A percentile compares a stretch with the other conserved stretches of the same genome.
phyloP scores from a whole-genome alignment of 2,329 filamentous ascomycete species.

The Talaromyces sp. region DNA sequence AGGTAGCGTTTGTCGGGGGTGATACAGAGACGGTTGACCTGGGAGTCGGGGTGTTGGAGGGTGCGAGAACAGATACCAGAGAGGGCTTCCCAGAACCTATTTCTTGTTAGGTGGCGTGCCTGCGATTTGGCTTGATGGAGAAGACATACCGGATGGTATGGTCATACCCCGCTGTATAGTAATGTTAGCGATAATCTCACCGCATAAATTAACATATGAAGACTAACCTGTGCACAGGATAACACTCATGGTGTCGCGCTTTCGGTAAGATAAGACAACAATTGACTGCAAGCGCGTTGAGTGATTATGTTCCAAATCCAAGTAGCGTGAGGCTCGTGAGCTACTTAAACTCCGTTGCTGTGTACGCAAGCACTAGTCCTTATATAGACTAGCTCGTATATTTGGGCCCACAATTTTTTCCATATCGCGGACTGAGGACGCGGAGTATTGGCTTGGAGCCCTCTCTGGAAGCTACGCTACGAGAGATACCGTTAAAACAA shows the following conservation, averaged over 20 bases:
- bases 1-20: conserved; percentile 97
- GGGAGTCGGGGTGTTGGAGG: conserved; percentile 95
- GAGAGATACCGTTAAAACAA: neutral
- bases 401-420: neutral
- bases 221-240: conserved; percentile 63
- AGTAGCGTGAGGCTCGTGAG: neutral
- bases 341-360: neutral
- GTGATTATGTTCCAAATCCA: neutral
- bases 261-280: neutral
- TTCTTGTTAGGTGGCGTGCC: conserved; percentile 12
- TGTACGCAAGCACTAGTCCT: neutral
- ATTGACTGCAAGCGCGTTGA: neutral
- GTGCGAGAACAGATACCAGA: conserved; percentile 97
- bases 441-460: neutral
- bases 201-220: conserved; percentile 1
- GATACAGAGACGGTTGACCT: conserved; percentile 97
- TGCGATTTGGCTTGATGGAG: neutral
- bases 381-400: neutral
- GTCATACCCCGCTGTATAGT: conserved; percentile 63
- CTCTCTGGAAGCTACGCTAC: too few relatives aligned
- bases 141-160: conserved; percentile 66
- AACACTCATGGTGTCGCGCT: conserved; percentile 54
- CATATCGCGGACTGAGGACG: neutral
- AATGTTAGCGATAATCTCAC: neutral
- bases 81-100: conserved; percentile 95